Percentiles rank a stretch among this genome's conserved stretches.
Conservation (phyloP, 2,329 filamentous ascomycete species). For the Chaetomium globosum region DNA sequence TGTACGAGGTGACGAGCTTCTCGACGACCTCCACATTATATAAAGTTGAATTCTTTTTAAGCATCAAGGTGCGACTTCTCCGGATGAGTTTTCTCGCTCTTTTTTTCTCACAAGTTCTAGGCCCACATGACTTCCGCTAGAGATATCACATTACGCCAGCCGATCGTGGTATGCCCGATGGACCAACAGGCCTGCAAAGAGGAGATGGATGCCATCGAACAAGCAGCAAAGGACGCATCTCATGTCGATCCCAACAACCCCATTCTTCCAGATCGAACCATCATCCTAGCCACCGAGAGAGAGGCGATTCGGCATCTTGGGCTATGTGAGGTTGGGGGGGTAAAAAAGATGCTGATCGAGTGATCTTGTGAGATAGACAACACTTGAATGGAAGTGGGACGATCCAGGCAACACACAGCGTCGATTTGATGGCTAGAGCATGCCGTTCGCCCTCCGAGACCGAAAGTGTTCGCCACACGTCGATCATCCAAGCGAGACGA, state of each 20-base stretch:
- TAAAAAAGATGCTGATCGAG: slow-evolving; percentile 68
- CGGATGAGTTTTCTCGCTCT: not conserved
- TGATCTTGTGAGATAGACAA: slow-evolving; percentile 43
- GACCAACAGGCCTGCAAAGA: slow-evolving; percentile 96
- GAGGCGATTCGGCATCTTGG: slow-evolving; percentile 64
- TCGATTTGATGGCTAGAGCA: not conserved
- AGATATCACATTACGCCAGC: slow-evolving; percentile 86
- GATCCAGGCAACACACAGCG: not conserved
- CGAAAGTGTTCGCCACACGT: not conserved
- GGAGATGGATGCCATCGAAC: slow-evolving; percentile 97
- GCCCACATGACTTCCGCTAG: slow-evolving; percentile 83
- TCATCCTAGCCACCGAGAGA: slow-evolving; percentile 76
- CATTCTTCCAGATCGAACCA: slow-evolving; percentile 83
- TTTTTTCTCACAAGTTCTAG: slow-evolving; percentile 49
- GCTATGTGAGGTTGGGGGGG: slow-evolving; percentile 63
- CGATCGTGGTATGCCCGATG: slow-evolving; percentile 92
- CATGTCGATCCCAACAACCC: slow-evolving; percentile 87
- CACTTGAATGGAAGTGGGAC: not conserved
- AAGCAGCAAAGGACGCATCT: slow-evolving; percentile 89
- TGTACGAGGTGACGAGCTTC: slow-evolving; percentile 86
- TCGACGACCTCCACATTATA: slow-evolving; percentile 93
- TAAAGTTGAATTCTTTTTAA: slow-evolving; percentile 97
- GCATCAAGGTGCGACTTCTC: slow-evolving; percentile 73
- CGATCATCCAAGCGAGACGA: not conserved
- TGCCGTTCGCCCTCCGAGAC: not conserved